Base-by-base conservation (phyloP, 2,329 filamentous ascomycete species). In the Aspergillus awamori region DNA sequence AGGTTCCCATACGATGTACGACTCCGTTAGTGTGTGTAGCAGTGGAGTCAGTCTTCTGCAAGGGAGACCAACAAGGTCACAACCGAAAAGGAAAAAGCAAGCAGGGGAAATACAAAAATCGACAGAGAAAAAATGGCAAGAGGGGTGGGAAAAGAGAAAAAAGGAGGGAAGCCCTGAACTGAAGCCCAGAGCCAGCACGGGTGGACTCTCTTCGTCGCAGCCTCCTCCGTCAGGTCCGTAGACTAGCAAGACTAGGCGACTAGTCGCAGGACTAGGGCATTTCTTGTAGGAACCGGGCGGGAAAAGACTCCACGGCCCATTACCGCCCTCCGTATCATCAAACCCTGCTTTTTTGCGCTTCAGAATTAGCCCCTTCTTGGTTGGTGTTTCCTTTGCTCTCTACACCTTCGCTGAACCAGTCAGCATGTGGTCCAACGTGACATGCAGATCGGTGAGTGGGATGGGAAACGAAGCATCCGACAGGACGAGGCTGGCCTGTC, bases 21-120 rank as follows among this genome's bases (percentile, higher is more conserved):
- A 61, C 48, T 58, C 65, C 63, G 60, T 60, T 67, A 65, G 63
- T 58, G 61, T 59, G 60, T 62, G 53, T 66, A 57, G 65, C 57
- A 52, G 61, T 63, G 61, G 61, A 53, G 51, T 41, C 53, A 15
- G 55, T 33, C 49, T 51, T 62, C 54, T 63, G 49, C 49, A 57
- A 51, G 47, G 47, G 47, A 51, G 26, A 51, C 47, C 15, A 51
- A 51, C 47, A 51, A 51, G 47, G 22, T 22, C 20, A 24, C 43
- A 51, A 62, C 58, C 43, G 33, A 60, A 51, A 33, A 53, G 20
- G 17, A 52, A 47, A 59, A 54, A 24, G 43, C 30, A 59, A 53
- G 30, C n/a, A 24, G 33, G 60, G 61, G 33, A 48, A 20, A 33
- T 33, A 11, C 45, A 41, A 45, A 38, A 36, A 11, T 36, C 11